phyloP scores from a whole-genome alignment of 2,329 filamentous ascomycete species.

The Phialocephala sp. region DNA sequence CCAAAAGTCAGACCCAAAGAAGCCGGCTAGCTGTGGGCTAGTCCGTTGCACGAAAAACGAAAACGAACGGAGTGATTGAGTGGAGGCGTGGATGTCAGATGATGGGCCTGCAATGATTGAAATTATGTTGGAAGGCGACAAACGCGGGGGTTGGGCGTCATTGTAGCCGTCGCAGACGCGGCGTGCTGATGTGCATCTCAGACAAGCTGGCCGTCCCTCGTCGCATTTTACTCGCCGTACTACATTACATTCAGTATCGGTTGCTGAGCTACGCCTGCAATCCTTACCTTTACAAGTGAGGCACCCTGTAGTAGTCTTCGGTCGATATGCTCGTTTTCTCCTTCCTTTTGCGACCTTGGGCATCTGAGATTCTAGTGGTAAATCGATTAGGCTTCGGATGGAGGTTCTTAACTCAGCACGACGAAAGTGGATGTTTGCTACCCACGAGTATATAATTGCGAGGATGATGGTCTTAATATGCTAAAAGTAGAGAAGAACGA shows the following conservation, averaged over 20 bases:
- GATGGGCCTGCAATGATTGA: conserved; percentile 15
- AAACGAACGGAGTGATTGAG: conserved; percentile 24
- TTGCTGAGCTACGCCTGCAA: background rate
- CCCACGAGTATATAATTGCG: too few relatives aligned
- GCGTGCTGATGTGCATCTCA: conserved; percentile 18
- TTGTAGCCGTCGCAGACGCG: conserved; percentile 46
- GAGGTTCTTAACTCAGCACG: too few relatives aligned
- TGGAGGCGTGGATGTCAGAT: conserved; percentile 20
- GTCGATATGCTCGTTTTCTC: background rate
- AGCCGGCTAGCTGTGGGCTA: conserved; percentile 62
- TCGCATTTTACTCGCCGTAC: conserved; percentile 20
- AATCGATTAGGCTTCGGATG: too few relatives aligned
- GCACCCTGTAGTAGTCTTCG: background rate
- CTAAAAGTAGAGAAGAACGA: too few relatives aligned
- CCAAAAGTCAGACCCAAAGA: conserved; percentile 70
- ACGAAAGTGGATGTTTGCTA: too few relatives aligned
- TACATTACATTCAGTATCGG: conserved; percentile 1
- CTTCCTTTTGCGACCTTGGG: too few relatives aligned
- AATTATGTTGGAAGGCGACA: too few relatives aligned
- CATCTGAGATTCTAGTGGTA: too few relatives aligned
- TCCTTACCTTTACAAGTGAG: background rate
- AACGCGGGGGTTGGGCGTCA: conserved; percentile 18
- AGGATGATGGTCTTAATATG: too few relatives aligned
- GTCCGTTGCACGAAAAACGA: conserved; percentile 22
- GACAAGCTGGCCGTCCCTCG: background rate